Evolutionary conservation across 1,139 yeast genomes (phyloP).

Genomic region (Yamadazyma taylorii): DNA sequence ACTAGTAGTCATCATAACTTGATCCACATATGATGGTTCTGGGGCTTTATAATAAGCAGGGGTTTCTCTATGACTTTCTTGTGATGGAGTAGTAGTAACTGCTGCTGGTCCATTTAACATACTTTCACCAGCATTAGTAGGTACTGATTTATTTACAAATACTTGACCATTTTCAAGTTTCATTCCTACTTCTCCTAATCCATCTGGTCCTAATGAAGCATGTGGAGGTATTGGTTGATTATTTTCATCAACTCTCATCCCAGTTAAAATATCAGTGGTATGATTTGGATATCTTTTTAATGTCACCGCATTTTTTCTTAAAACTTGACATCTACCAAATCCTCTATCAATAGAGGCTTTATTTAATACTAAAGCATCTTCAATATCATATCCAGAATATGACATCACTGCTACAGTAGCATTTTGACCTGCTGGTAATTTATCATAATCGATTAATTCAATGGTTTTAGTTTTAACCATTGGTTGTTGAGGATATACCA

Average conservation of each 20-base stretch:
- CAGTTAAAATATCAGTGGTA: conserved; percentile 85
- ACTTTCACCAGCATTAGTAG: conserved; percentile 80
- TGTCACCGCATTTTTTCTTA: conserved; percentile 86
- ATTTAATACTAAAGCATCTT: conserved; percentile 94
- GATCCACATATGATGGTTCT: conserved; percentile 92
- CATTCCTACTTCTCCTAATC: conserved; percentile 95
- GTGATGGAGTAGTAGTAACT: conserved; percentile 22
- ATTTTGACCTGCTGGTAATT: conserved; percentile 97
- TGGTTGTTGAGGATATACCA: conserved; percentile 99
- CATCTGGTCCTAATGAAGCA: conserved; percentile 86
- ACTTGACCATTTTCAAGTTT: conserved; percentile 90
- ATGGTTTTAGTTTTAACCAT: conserved; percentile 98
- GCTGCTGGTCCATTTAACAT: conserved; percentile 36
- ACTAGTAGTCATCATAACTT: conserved; percentile 95
- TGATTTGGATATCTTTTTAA: conserved; percentile 92
- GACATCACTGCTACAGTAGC: conserved; percentile 99
- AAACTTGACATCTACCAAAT: conserved; percentile 97
- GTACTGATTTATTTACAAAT: conserved; percentile 89
- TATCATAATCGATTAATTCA: conserved; percentile 92
- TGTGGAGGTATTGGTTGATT: conserved; percentile 86
- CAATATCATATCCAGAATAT: conserved; percentile 98
- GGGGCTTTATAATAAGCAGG: conserved; percentile 93
- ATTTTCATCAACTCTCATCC: conserved; percentile 83
- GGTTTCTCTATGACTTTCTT: conserved; percentile 78
- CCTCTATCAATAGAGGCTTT: conserved; percentile 95